phyloP scores from a whole-genome alignment of 495 filamentous ascomycete genomes.

The Oidiodendron maius region DNA sequence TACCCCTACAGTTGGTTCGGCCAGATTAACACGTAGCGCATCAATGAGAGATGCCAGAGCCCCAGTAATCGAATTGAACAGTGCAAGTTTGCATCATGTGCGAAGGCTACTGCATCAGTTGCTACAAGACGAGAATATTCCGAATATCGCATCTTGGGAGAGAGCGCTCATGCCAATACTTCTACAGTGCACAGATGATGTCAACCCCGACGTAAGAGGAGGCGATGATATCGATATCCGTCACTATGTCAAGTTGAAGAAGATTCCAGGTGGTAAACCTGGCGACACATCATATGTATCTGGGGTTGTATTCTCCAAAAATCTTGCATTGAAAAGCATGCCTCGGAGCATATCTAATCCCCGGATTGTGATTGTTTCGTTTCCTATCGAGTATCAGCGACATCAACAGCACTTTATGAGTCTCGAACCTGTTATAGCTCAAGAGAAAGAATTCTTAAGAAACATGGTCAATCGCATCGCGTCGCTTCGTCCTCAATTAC shows the following conservation, averaged over 20 bases:
- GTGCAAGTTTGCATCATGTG: conserved; percentile 82
- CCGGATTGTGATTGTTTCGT: conserved; percentile 86
- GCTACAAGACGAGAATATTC: conserved; percentile 67
- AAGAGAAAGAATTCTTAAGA: conserved; percentile 90
- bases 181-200: conserved; percentile 86
- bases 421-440: conserved; percentile 90
- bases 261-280: conserved; percentile 83
- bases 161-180: conserved; percentile 87
- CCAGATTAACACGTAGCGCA: conserved; percentile 70
- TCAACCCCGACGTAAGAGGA: conserved; percentile 82
- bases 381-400: conserved; percentile 92
- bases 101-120: conserved; percentile 78
- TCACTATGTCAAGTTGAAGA: conserved; percentile 98
- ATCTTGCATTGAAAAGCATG: conserved; percentile 94
- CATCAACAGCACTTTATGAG: conserved; percentile 97
- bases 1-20: conserved; percentile 39
- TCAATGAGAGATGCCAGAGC: conserved; percentile 75
- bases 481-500: conserved; percentile 72
- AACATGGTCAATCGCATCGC: conserved; percentile 92
- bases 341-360: conserved; percentile 76
- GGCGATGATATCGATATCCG: conserved; percentile 96
- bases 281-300: conserved; percentile 92
- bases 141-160: conserved; percentile 75
- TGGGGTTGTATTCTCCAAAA: conserved; percentile 94
- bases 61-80: conserved; percentile 75